Evolutionary conservation across 2,329 filamentous ascomycete genomes (phyloP).

Genomic region (Fonsecaea erecta): DNA sequence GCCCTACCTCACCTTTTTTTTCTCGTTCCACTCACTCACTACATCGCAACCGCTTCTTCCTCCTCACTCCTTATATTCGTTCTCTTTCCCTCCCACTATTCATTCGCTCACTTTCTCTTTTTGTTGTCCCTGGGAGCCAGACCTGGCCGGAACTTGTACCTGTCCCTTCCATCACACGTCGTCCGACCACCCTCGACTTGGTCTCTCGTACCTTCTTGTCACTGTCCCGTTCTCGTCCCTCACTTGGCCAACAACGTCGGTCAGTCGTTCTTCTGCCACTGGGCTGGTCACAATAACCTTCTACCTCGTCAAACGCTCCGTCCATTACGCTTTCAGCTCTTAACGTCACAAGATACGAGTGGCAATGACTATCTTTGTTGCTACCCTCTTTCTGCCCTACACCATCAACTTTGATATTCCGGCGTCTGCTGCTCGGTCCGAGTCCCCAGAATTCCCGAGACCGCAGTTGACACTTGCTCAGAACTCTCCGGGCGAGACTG

Average conservation of each 20-base stretch:
- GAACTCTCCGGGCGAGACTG: conserved; percentile 5
- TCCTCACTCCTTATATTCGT: background rate
- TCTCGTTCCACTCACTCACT: conserved; percentile 2
- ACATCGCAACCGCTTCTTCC: background rate
- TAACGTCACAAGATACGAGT: background rate
- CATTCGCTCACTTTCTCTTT: background rate
- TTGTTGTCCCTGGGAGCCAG: background rate
- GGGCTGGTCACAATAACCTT: background rate
- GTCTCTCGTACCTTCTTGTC: background rate
- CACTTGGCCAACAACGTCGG: background rate
- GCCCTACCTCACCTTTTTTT: conserved; percentile 4
- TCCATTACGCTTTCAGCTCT: background rate
- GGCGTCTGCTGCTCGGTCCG: conserved; percentile 7
- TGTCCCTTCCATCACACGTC: background rate
- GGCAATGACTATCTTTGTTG: conserved; percentile 64
- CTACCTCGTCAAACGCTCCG: background rate
- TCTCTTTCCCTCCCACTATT: background rate
- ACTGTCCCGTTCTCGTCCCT: background rate
- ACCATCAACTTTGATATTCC: conserved; percentile 81
- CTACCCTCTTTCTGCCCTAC: conserved; percentile 80
- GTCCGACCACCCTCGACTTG: background rate
- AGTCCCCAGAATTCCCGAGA: conserved; percentile 16
- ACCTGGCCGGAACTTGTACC: background rate
- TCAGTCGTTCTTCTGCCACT: background rate
- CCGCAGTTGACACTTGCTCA: conserved; percentile 14